These are phyloP conservation scores for Saccharomyces uvarum DNA, from an alignment of 1,139 yeast genomes.

Conservation along the genomic window DNA sequence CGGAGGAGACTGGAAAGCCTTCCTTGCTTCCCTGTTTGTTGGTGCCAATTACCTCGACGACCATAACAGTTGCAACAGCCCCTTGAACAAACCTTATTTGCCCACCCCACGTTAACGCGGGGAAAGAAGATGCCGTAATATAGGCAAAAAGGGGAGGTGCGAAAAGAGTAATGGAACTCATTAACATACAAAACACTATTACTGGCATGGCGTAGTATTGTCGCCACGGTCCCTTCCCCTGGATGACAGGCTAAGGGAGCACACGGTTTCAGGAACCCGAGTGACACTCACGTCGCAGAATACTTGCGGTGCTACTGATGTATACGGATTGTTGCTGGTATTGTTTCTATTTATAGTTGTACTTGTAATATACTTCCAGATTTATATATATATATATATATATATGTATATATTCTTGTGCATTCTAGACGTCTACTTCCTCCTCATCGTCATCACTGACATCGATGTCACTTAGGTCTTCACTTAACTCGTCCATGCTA, in stretches of 20 bases:
- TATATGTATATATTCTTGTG: not conserved
- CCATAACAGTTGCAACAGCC: not conserved
- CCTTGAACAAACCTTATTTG: not conserved
- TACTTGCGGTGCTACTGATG: not conserved
- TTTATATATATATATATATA: not conserved
- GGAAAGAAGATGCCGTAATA: not conserved
- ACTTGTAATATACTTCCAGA: not conserved
- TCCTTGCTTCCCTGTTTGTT: not conserved
- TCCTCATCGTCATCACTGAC: conserved; percentile 37
- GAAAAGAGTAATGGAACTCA: not conserved
- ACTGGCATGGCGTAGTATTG: not conserved
- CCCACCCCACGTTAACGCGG: not conserved
- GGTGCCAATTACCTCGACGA: not conserved
- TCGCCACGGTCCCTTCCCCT: not conserved
- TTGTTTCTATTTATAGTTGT: not conserved
- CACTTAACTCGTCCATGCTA: conserved; percentile 27
- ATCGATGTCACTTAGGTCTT: conserved; percentile 39
- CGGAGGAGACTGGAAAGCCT: not conserved
- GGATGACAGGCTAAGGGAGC: not conserved
- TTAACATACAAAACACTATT: not conserved
- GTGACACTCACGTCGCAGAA: not conserved
- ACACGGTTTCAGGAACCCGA: not conserved
- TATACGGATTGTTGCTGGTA: not conserved
- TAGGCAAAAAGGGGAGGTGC: not conserved
- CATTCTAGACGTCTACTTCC: not conserved